These are phyloP conservation scores for Ramaria sp. DNA, from an alignment of 768 basidiomycete genomes.

Conservation along the genomic window DNA sequence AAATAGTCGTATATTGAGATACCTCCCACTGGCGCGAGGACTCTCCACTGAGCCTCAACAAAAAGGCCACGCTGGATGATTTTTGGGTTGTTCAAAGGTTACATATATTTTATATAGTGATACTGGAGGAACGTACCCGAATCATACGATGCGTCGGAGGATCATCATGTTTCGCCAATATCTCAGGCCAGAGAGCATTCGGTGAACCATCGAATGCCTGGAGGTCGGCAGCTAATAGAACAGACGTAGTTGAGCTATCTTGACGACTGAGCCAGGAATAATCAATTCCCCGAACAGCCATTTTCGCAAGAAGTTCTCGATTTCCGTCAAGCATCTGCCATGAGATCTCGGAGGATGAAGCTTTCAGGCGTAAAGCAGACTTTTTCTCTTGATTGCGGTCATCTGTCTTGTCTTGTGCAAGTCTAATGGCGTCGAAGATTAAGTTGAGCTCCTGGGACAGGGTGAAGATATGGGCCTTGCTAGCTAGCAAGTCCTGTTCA, in stretches of 20 bases:
- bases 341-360: conserved; percentile 76
- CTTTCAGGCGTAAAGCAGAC: conserved; percentile 70
- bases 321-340: conserved; percentile 83
- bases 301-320: conserved; percentile 67
- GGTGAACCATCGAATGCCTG: conserved; percentile 80
- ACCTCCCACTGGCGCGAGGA: conserved; percentile 85
- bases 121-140: conserved; percentile 36
- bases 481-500: conserved; percentile 46
- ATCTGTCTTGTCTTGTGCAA: conserved; percentile 61
- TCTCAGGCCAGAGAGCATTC: conserved; percentile 78
- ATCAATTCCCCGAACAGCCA: conserved; percentile 68
- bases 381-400: conserved; percentile 60
- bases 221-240: conserved; percentile 62
- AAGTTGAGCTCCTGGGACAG: conserved; percentile 72
- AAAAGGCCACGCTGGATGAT: conserved; percentile 54
- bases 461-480: conserved; percentile 61
- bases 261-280: conserved; percentile 80
- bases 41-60: conserved; percentile 66
- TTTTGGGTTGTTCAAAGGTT: conserved; percentile 9
- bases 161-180: conserved; percentile 68
- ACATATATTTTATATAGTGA: background rate
- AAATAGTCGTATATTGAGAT: conserved; percentile 83
- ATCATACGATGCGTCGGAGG: conserved; percentile 57
- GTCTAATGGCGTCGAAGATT: conserved; percentile 77
- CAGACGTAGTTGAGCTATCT: conserved; percentile 78